Evolutionary conservation across 2,329 filamentous ascomycete species (phyloP).

Genomic region (Beauveria medogensis): DNA sequence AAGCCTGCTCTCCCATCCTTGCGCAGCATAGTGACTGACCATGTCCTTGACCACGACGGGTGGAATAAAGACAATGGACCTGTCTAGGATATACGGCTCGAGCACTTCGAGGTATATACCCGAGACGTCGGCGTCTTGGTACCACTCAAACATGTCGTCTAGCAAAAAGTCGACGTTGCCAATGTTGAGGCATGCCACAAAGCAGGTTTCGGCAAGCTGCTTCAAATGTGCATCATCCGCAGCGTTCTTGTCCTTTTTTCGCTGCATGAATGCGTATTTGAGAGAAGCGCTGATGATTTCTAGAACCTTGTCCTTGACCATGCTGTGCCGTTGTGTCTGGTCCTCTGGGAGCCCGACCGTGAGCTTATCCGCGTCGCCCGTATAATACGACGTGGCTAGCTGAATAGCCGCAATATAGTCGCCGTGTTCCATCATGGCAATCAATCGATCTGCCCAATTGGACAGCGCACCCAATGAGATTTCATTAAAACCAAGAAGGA

Average conservation of each 20-base stretch:
- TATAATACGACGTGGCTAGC: slow-evolving; percentile 86
- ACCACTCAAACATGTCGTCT: slow-evolving; percentile 83
- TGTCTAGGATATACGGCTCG: slow-evolving; percentile 79
- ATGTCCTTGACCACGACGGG: slow-evolving; percentile 80
- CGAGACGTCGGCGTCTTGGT: slow-evolving; percentile 65
- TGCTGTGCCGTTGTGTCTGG: slow-evolving; percentile 60
- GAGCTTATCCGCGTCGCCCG: slow-evolving; percentile 83
- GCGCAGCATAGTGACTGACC: slow-evolving; percentile 70
- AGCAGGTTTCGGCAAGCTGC: slow-evolving; percentile 75
- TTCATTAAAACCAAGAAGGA: slow-evolving; percentile 89
- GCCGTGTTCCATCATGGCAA: slow-evolving; percentile 93
- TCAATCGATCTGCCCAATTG: slow-evolving; percentile 91
- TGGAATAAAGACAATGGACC: slow-evolving; percentile 65
- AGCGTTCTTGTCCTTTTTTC: slow-evolving; percentile 38
- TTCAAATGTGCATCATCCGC: slow-evolving; percentile 54
- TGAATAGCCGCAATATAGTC: slow-evolving; percentile 89
- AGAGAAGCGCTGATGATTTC: slow-evolving; percentile 92
- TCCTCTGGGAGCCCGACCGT: slow-evolving; percentile 92
- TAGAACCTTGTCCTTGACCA: slow-evolving; percentile 81
- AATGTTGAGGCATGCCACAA: slow-evolving; percentile 73
- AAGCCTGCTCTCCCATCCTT: slow-evolving; percentile 66
- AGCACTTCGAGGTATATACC: slow-evolving; percentile 80
- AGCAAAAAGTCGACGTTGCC: slow-evolving; percentile 77
- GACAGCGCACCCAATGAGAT: slow-evolving; percentile 84
- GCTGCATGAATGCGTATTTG: slow-evolving; percentile 74